A percentile compares a stretch with the other conserved stretches of the same genome.
Conservation (phyloP, 2,329 filamentous ascomycete species). For the Emergomyces pasteurianus region DNA sequence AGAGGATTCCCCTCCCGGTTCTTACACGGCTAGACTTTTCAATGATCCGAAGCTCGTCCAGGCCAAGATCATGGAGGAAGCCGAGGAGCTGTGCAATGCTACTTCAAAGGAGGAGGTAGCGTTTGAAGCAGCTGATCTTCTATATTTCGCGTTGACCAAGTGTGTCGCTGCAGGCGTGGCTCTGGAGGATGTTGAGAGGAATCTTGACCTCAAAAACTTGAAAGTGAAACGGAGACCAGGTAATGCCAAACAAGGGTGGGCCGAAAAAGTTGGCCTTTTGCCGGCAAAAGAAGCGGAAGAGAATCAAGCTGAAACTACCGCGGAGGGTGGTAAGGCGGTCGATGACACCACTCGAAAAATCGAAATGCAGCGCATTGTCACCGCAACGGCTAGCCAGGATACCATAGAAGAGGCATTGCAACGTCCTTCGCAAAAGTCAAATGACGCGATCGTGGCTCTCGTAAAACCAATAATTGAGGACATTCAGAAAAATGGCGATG, state of each 20-base stretch:
- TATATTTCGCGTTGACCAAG: constrained; percentile 92
- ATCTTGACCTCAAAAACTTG: constrained; percentile 83
- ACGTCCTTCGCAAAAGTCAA: constrained; percentile 84
- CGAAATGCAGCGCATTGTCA: constrained; percentile 68
- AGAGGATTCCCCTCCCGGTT: constrained; percentile 69
- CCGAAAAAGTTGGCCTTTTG: constrained; percentile 62
- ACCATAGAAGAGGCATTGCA: constrained; percentile 65
- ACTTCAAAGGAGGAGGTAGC: constrained; percentile 71
- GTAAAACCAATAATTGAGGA: constrained; percentile 86
- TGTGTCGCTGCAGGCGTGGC: constrained; percentile 75
- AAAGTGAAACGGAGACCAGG: constrained; percentile 91
- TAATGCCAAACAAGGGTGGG: constrained; percentile 89
- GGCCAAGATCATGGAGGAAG: constrained; percentile 98
- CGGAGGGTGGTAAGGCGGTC: constrained; percentile 39
- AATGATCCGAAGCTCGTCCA: constrained; percentile 78
- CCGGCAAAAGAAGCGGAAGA: constrained; percentile 9
- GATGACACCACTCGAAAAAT: constrained; percentile 52
- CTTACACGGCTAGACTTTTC: constrained; percentile 88
- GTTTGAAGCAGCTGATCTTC: constrained; percentile 86
- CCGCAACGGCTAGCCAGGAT: constrained; percentile 49
- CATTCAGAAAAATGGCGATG: constrained; percentile 72
- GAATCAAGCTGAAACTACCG: constrained; percentile 25
- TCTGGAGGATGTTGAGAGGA: constrained; percentile 80
- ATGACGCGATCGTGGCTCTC: constrained; percentile 85
- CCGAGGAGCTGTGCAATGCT: constrained; percentile 85